phyloP scores from a whole-genome alignment of 2,329 filamentous ascomycete genomes.

The Cladorrhinum sp. region DNA sequence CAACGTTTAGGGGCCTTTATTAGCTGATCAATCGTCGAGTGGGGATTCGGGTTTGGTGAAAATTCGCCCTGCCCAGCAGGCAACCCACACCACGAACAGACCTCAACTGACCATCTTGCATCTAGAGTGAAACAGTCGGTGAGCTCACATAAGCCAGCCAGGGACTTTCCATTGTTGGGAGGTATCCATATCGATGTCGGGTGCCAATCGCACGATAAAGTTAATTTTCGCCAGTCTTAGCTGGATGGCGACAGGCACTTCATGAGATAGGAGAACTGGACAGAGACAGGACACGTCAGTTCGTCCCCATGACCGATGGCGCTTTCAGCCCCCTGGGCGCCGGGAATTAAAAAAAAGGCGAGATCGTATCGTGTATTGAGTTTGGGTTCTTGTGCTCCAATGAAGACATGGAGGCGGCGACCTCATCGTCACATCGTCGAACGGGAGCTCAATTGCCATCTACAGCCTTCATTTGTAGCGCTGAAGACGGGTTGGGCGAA shows the following conservation, averaged over 20 bases:
- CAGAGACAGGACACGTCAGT: neutral
- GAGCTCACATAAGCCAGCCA: neutral
- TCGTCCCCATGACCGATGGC: neutral
- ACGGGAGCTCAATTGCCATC: neutral
- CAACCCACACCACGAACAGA: too few relatives aligned
- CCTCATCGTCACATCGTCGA: constrained; percentile 6
- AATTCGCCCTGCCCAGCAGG: neutral
- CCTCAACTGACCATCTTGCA: constrained; percentile 2
- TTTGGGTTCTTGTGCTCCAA: neutral
- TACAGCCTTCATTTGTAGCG: neutral
- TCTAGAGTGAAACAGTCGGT: constrained; percentile 6
- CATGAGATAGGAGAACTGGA: neutral
- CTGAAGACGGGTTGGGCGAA: neutral
- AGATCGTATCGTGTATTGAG: neutral
- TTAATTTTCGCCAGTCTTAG: neutral
- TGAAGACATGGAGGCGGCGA: neutral
- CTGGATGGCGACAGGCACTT: neutral
- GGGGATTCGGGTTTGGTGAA: neutral
- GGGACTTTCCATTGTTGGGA: neutral
- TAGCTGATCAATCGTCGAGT: neutral
- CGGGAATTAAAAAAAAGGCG: neutral
- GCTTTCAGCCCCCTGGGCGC: neutral
- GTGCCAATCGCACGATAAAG: neutral
- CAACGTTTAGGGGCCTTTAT: neutral
- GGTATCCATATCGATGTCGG: neutral